Percentiles rank a stretch among this genome's conserved stretches.
Evolutionary conservation across 768 basidiomycete genomes (phyloP).

Genomic region (Cytidiella melzeri): DNA sequence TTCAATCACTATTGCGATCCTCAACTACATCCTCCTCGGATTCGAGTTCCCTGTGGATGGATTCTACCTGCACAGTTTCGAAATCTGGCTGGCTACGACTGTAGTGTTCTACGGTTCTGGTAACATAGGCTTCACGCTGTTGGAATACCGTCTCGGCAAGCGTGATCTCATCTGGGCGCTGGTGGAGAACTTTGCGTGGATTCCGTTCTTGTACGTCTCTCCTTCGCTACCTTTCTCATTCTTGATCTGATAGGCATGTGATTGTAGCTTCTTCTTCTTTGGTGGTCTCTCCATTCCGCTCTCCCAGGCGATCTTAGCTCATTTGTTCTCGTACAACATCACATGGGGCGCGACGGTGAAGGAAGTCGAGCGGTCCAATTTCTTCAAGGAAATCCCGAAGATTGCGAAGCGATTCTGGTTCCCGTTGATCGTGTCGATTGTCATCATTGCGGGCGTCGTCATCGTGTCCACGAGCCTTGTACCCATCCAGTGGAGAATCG

Average conservation of each 20-base stretch:
- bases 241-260: not conserved
- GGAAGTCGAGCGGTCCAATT: constrained; percentile 84
- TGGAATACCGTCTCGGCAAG: constrained; percentile 66
- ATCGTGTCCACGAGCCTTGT: constrained; percentile 48
- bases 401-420: constrained; percentile 79
- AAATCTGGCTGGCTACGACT: constrained; percentile 72
- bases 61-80: constrained; percentile 74
- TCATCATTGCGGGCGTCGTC: constrained; percentile 50
- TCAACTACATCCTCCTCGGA: constrained; percentile 74
- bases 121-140: constrained; percentile 61
- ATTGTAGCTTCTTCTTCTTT: constrained; percentile 68
- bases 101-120: constrained; percentile 76
- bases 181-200: constrained; percentile 29
- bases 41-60: constrained; percentile 68
- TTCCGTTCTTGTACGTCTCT: constrained; percentile 34
- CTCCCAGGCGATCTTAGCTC: constrained; percentile 55
- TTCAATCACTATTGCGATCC: constrained; percentile 55
- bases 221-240: not conserved
- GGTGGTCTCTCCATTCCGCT: constrained; percentile 71
- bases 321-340: constrained; percentile 72
- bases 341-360: constrained; percentile 77
- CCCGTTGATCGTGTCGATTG: constrained; percentile 48
- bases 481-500: constrained; percentile 60
- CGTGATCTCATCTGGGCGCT: constrained; percentile 24
- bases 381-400: constrained; percentile 85